Evolutionary conservation across 768 basidiomycete genomes (phyloP), one percentile per base, ranked within the genome.

Genomic region (Mycena leptocephala): DNA sequence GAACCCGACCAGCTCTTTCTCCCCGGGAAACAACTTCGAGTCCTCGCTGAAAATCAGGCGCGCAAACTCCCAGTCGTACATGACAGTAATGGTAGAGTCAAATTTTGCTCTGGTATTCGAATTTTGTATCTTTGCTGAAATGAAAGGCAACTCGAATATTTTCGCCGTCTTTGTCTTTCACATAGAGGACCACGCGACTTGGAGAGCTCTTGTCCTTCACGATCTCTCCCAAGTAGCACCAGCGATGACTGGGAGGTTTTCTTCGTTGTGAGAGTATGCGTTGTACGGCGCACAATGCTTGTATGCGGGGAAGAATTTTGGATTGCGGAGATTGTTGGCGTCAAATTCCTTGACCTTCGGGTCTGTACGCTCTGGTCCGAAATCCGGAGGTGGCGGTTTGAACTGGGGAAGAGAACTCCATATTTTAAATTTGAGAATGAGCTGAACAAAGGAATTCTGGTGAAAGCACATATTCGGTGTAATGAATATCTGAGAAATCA

Each of bases 1-100:
- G 39, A 78, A 78, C n/a, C 61, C 77, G 11, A 78, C 43, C 7
- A 78, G 58, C 65, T 78, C 77, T 48, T 72, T 75, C 53, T 78
- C 35, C 1, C 73, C 76, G 13, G 68, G 67, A n/a, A 71, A 69
- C 53, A 26, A 30, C 41, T 13, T 5, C 51, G 70, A 77, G 8
- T 73, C 71, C 32, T 78, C 66, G 65, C 74, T 55, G 48, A 53
- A 78, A 9, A 78, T 73, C 59, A 78, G n/a, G 2, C 74, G 64
- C 56, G 70, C 74, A 56, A 20, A 61, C 43, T 78, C 74, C 62
- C 66, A 69, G 10, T 75, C 78, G 35, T 76, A 79, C 46, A 79
- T 28, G 9, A 79, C 62, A 22, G 72, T 72, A 13, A 79, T 70
- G 4, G 67, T 74, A 3, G 32, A 64, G 8, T 75, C 75, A 9